These are phyloP conservation scores for Saccharomycopsis sp. DNA, from an alignment of 805 yeast genomes.

Conservation along the genomic window DNA sequence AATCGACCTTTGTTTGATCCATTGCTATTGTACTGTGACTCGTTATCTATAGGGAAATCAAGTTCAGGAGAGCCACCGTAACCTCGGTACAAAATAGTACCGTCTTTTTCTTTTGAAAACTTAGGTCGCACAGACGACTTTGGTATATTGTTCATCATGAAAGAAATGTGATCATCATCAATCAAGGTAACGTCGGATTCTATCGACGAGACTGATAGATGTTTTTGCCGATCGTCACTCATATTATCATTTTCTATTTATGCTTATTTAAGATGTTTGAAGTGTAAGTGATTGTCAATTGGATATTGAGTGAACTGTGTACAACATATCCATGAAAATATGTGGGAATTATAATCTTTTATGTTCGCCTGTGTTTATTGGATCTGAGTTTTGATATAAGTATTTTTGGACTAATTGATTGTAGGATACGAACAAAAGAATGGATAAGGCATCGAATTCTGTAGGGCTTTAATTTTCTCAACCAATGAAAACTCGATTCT, in stretches of 20 bases:
- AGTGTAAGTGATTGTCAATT: not conserved
- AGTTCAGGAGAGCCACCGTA: not conserved
- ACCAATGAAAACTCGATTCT: not conserved
- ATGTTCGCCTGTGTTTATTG: not conserved
- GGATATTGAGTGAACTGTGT: not conserved
- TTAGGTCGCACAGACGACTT: not conserved
- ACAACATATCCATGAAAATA: not conserved
- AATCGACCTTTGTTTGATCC: not conserved
- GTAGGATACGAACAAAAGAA: not conserved
- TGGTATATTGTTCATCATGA: not conserved
- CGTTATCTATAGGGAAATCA: not conserved
- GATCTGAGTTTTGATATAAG: not conserved
- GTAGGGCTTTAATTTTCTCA: not conserved
- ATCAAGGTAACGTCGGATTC: not conserved
- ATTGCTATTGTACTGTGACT: not conserved
- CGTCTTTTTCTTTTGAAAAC: not conserved
- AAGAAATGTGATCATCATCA: not conserved
- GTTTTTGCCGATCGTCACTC: not conserved
- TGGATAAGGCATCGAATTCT: constrained; percentile 1
- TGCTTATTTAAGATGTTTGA: not conserved
- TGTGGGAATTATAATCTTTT: not conserved
- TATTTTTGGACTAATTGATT: not conserved
- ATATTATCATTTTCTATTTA: not conserved
- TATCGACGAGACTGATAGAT: not conserved
- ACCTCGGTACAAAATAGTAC: not conserved